Conservation (phyloP, 2,329 filamentous ascomycete genomes). For the Fusarium subtropicale region DNA sequence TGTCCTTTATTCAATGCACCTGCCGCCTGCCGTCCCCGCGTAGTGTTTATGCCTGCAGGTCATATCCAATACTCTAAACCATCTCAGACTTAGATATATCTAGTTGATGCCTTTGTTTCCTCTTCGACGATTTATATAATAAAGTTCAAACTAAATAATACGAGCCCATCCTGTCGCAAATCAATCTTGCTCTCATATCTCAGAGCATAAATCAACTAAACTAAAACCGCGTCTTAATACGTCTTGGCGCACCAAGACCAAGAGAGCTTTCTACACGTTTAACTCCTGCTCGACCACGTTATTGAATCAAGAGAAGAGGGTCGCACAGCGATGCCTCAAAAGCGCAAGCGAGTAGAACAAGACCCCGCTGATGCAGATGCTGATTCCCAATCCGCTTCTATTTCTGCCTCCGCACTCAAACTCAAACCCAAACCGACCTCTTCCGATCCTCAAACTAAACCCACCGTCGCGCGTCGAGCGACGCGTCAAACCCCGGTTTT, state of each 20-base stretch:
- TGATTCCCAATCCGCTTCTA: conserved; percentile 2
- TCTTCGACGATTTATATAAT: conserved; percentile 2
- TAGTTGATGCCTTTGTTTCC: conserved; percentile 9
- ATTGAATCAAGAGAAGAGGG: conserved; percentile 26
- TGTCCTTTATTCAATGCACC: conserved; percentile 12
- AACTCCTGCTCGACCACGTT: neutral
- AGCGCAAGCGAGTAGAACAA: conserved; percentile 53
- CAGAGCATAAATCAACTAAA: neutral
- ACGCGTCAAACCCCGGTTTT: conserved; percentile 55
- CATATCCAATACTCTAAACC: neutral
- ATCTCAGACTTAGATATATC: conserved; percentile 2
- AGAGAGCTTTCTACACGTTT: neutral
- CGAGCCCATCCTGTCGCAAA: neutral
- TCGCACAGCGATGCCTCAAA: conserved; percentile 52
- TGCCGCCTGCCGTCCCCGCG: conserved; percentile 20
- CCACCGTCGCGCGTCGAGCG: conserved; percentile 51
- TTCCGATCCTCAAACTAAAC: conserved; percentile 30
- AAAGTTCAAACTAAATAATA: neutral
- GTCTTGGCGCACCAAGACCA: conserved; percentile 6
- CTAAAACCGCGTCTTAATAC: neutral
- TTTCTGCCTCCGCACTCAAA: conserved; percentile 6
- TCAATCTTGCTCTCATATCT: neutral
- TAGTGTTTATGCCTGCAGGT: conserved; percentile 21
- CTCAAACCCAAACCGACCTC: conserved; percentile 14
- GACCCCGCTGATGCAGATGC: conserved; percentile 41